Percentiles rank a stretch among this genome's conserved stretches.
These are phyloP conservation scores for carrot (Daucus carota) DNA, from an alignment of 129 eudicot genomes.

Conservation along the genomic window DH1_v3.0 NC_030382.2:49277501-49278000, in stretches of 20 bases:
- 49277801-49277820: slow-evolving; percentile 70
- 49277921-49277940: slow-evolving; percentile 66
- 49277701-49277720: slow-evolving; percentile 62
- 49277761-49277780: slow-evolving; percentile 75
- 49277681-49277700: slow-evolving; percentile 68
- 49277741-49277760: slow-evolving; percentile 78
- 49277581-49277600: not conserved
- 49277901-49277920: slow-evolving; percentile 75
- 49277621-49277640: not conserved
- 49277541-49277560: not conserved
- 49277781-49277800: slow-evolving; percentile 81
- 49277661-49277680: slow-evolving; percentile 70
- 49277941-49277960: slow-evolving; percentile 73
- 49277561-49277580: not conserved
- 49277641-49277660: slow-evolving; percentile 34
- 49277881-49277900: slow-evolving; percentile 72
- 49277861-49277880: slow-evolving; percentile 87
- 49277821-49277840: slow-evolving; percentile 86
- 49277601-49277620: not conserved
- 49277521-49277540: not conserved
- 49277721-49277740: slow-evolving; percentile 48
- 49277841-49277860: slow-evolving; percentile 81
- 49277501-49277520: not conserved
- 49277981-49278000: slow-evolving; percentile 1
- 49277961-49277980: slow-evolving; percentile 60